Evolutionary conservation across 345 rosid genomes (phyloP), one percentile per base, ranked within the genome.

Genomic region (Kernera saxatilis): DNA sequence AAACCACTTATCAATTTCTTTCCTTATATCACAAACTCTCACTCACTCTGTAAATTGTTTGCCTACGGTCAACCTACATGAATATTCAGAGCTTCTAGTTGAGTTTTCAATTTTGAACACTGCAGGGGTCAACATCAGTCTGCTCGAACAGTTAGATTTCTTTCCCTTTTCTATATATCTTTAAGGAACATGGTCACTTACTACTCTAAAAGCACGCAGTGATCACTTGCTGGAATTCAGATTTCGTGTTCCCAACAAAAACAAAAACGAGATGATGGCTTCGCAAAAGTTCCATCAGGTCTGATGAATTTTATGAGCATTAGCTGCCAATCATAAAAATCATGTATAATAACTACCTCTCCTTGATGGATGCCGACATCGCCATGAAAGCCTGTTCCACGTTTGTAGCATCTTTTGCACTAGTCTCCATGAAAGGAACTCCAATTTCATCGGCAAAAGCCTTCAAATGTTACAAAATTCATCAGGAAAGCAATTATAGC

Each of bases 381-480:
- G 89, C 95, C 95, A 86, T 85, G 81, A 88, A 88, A 69, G 91
- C 88, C 64, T 85, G 84, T 56, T 86, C 95, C 33, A 88, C 95
- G 19, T 86, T 86, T 9, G 84, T 84, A 18, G 95, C 68, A 77
- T 79, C 83, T 76, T 88, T 88, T n/a, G 95, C 95, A 71, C 95
- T 88, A 8, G 95, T 88, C 68, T 88, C 95, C 89, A 88, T 66
- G 71, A 88, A 88, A 32, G 91, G 89, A 62, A 88, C 75, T 39
- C 95, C 91, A 59, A 86, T 80, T 78, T 88, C 88, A 78, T 88
- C 89, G 1, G 95, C 95, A 77, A 88, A 85, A 39, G 91, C 89
- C 91, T 88, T 51, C 12, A 45, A 43, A 67, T 17, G 39, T 44
- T 23, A 19, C 8, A n/a, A 32, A 32, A 6, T 5, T 27, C 17